These are phyloP conservation scores for Paecilomyces niveus DNA, from an alignment of 2,329 filamentous ascomycete genomes.

Conservation along the genomic window DNA sequence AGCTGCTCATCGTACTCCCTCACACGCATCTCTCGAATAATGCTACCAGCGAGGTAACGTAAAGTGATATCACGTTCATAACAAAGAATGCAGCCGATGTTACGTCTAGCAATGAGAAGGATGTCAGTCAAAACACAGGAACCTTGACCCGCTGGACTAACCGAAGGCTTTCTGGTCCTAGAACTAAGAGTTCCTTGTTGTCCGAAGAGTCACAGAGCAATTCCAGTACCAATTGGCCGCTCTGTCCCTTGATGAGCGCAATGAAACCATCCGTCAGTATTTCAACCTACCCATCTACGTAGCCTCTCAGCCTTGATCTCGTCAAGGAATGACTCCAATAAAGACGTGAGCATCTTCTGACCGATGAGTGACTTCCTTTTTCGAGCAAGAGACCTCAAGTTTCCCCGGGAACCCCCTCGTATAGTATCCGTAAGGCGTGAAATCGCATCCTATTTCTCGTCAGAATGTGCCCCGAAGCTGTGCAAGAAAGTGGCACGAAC, in stretches of 20 bases:
- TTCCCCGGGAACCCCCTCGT: slow-evolving; percentile 1
- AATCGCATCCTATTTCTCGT: slow-evolving; percentile 3
- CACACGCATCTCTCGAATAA: slow-evolving; percentile 10
- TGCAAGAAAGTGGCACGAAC: slow-evolving; percentile 3
- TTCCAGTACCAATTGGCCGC: slow-evolving; percentile 18
- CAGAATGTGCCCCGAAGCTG: background rate
- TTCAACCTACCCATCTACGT: slow-evolving; percentile 13
- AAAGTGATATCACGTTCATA: slow-evolving; percentile 8
- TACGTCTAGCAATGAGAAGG: background rate
- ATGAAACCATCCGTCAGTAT: background rate
- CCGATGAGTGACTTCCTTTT: slow-evolving; percentile 8
- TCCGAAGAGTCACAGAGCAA: slow-evolving; percentile 9
- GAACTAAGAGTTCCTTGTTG: slow-evolving; percentile 1
- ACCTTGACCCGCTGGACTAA: background rate
- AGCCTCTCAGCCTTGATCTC: slow-evolving; percentile 1
- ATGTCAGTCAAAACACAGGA: background rate
- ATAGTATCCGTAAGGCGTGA: slow-evolving; percentile 4
- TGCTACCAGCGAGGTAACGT: slow-evolving; percentile 13
- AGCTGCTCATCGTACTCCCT: background rate
- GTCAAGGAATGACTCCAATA: slow-evolving; percentile 4
- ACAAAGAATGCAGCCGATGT: slow-evolving; percentile 8
- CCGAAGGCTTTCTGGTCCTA: background rate
- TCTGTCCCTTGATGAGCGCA: slow-evolving; percentile 11
- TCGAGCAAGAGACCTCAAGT: slow-evolving; percentile 1
- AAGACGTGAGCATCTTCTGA: slow-evolving; percentile 3